These are phyloP conservation scores for Nigrospora osmanthi DNA, from an alignment of 2,329 filamentous ascomycete genomes.

Conservation along the genomic window DNA sequence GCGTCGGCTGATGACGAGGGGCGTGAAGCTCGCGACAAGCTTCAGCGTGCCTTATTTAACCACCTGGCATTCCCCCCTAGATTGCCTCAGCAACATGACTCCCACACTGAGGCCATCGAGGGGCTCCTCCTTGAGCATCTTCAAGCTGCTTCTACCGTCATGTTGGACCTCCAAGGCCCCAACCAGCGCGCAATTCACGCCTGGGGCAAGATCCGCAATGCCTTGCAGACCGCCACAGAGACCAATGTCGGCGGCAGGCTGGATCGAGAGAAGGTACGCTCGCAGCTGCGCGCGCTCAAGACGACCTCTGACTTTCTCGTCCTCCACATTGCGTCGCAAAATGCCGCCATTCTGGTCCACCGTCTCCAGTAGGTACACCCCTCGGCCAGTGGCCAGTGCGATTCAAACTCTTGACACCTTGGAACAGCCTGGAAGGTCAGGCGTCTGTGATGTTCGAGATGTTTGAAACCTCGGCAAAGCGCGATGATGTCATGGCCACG, in stretches of 20 bases:
- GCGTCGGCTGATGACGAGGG: no score
- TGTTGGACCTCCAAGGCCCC: background rate
- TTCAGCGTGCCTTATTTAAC: slow-evolving; percentile 6
- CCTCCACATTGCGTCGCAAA: slow-evolving; percentile 12
- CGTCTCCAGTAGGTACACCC: background rate
- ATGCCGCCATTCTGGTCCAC: slow-evolving; percentile 11
- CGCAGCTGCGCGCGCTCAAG: slow-evolving; percentile 6
- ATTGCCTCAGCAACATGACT: slow-evolving; percentile 9
- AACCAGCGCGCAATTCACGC: slow-evolving; percentile 2
- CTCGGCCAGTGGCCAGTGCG: background rate
- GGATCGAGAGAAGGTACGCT: slow-evolving; percentile 9
- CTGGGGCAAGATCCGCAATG: slow-evolving; percentile 8
- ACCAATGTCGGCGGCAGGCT: slow-evolving; percentile 9
- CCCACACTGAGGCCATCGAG: slow-evolving; percentile 7
- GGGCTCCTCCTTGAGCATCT: background rate
- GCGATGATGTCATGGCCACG: slow-evolving; percentile 37
- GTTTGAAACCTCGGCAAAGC: slow-evolving; percentile 46
- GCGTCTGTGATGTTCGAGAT: slow-evolving; percentile 40
- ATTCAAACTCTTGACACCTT: no score
- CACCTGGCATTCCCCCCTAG: slow-evolving; percentile 12
- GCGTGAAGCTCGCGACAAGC: no score
- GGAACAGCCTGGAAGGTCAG: slow-evolving; percentile 3
- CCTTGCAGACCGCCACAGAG: slow-evolving; percentile 6
- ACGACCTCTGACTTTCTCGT: slow-evolving; percentile 7
- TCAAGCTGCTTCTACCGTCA: background rate